Evolutionary conservation across 2,329 filamentous ascomycete species (phyloP).

Genomic region (Ophidiomyces ophidiicola): DNA sequence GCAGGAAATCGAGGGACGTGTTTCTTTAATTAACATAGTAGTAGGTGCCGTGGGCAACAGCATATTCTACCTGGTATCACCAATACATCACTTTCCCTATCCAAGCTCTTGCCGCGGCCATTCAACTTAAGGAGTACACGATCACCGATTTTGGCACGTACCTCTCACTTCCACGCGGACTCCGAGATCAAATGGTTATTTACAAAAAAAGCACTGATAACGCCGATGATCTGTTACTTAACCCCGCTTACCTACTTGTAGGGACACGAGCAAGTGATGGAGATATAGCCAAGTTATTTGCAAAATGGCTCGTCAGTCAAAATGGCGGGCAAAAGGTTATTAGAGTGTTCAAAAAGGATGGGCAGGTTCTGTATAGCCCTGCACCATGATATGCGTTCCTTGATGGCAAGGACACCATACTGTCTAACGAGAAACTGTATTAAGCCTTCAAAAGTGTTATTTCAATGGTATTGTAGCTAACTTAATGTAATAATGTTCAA

Average conservation of each 20-base stretch:
- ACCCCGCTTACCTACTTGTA: slow-evolving; percentile 35
- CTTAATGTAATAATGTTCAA: too few species aligned
- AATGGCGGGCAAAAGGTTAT: slow-evolving; percentile 28
- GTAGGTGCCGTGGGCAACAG: slow-evolving; percentile 35
- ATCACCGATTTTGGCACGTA: slow-evolving; percentile 39
- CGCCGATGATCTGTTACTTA: slow-evolving; percentile 30
- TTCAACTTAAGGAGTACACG: slow-evolving; percentile 36
- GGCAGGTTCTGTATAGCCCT: slow-evolving; percentile 28
- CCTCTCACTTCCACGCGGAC: slow-evolving; percentile 26
- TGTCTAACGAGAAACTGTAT: too few species aligned
- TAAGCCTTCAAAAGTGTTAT: too few species aligned
- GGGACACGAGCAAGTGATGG: slow-evolving; percentile 27
- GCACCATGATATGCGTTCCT: too few species aligned
- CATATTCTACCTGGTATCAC: slow-evolving; percentile 39
- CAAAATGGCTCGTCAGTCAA: slow-evolving; percentile 29
- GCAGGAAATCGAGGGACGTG: background rate
- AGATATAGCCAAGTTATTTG: slow-evolving; percentile 28
- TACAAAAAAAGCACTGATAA: slow-evolving; percentile 25
- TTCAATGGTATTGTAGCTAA: too few species aligned
- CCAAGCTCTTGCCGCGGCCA: slow-evolving; percentile 35
- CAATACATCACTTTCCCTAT: slow-evolving; percentile 37
- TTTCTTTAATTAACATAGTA: too few species aligned
- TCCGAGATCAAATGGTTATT: slow-evolving; percentile 27
- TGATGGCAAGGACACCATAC: too few species aligned
- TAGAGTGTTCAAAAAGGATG: slow-evolving; percentile 29